These are phyloP conservation scores for Colletotrichum abscissum DNA, from an alignment of 2,329 filamentous ascomycete species.

Conservation along the genomic window DNA sequence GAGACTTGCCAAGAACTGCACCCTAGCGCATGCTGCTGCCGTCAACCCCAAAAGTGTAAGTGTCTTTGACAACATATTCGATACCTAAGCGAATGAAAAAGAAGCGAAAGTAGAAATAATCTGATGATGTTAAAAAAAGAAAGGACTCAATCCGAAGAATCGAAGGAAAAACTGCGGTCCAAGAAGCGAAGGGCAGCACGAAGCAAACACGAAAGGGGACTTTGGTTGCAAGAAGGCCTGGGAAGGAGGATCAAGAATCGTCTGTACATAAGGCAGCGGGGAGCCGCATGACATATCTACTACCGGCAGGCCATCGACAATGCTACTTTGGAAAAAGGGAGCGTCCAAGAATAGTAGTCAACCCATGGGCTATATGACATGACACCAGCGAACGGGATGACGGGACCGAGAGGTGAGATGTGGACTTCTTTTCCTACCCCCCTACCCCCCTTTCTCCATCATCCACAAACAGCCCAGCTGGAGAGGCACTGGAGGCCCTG, in stretches of 20 bases:
- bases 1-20: constrained; percentile 35
- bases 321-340: background rate
- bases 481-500: background rate
- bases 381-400: background rate
- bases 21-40: constrained; percentile 28
- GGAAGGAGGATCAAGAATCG: background rate
- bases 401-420: background rate
- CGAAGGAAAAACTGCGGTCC: background rate
- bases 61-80: constrained; percentile 28
- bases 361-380: background rate
- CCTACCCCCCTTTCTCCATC: too few relatives aligned
- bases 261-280: constrained; percentile 6
- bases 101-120: constrained; percentile 10
- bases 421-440: background rate
- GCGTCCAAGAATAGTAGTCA: constrained; percentile 26
- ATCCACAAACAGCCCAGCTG: background rate
- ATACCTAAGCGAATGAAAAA: constrained; percentile 24
- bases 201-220: constrained; percentile 15
- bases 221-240: constrained; percentile 7
- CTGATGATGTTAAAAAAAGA: background rate
- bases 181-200: constrained; percentile 11
- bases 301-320: background rate
- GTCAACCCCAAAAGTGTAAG: constrained; percentile 26
- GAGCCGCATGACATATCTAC: constrained; percentile 29
- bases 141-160: constrained; percentile 30